These are phyloP conservation scores for Viola odorata DNA, from an alignment of 345 rosid genomes.

Conservation along the genomic window DNA sequence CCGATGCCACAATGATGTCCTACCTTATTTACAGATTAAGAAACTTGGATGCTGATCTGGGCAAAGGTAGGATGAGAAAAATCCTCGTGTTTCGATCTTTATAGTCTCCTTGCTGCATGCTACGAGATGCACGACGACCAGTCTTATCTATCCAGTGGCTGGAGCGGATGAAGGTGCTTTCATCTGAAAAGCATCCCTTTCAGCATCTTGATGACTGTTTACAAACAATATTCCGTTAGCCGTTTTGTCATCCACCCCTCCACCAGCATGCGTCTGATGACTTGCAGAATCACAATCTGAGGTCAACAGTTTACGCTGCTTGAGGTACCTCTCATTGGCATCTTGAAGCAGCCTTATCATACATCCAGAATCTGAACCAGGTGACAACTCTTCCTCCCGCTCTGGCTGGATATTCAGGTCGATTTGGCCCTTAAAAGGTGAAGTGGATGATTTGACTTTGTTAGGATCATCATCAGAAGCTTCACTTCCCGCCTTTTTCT, in stretches of 20 bases:
- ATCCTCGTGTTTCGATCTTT: neutral
- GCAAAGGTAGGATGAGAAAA: slow-evolving; percentile 14
- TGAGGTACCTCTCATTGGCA: slow-evolving; percentile 29
- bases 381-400: slow-evolving; percentile 69
- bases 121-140: neutral
- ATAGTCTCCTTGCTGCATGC: neutral
- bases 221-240: slow-evolving; percentile 4
- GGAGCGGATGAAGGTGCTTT: slow-evolving; percentile 32
- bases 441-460: slow-evolving; percentile 38
- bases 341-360: slow-evolving; percentile 40
- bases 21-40: slow-evolving; percentile 36
- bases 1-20: slow-evolving; percentile 18
- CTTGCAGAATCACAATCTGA: slow-evolving; percentile 23
- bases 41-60: slow-evolving; percentile 15
- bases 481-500: slow-evolving; percentile 30
- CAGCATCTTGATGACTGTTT: slow-evolving; percentile 23
- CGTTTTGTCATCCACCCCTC: slow-evolving; percentile 18
- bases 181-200: slow-evolving; percentile 20
- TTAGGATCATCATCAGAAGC: slow-evolving; percentile 44
- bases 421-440: slow-evolving; percentile 65
- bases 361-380: slow-evolving; percentile 43
- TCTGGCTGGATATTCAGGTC: slow-evolving; percentile 94
- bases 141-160: slow-evolving; percentile 25
- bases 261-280: slow-evolving; percentile 13
- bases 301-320: slow-evolving; percentile 31